Evolutionary conservation across 169 alveolate species (phyloP).

Genomic region (Ichthyophthirius multifiliis): DNA sequence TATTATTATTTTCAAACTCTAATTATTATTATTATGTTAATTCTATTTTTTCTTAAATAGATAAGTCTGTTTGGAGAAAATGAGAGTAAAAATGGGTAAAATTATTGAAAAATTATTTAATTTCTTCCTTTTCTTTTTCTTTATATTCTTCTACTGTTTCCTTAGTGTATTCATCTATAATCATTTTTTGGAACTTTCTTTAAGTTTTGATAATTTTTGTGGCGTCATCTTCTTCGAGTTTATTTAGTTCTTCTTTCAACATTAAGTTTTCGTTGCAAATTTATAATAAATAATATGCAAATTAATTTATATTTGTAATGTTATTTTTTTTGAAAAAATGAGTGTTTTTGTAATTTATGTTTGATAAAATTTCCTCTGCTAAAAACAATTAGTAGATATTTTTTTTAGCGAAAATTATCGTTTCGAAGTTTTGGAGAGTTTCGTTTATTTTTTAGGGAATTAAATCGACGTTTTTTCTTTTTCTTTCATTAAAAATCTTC

Average conservation of each 20-base stretch:
- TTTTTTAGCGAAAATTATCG: too few species aligned
- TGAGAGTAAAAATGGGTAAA: conserved; percentile 56
- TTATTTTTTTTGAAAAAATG: too few species aligned
- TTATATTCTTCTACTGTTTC: conserved; percentile 54
- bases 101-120: conserved; percentile 58
- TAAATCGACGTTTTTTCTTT: too few species aligned
- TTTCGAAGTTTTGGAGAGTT: too few species aligned
- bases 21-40: neutral
- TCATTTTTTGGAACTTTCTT: conserved; percentile 55
- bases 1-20: neutral
- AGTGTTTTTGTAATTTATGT: too few species aligned
- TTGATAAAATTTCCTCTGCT: too few species aligned
- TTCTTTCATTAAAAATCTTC: too few species aligned
- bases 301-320: too few species aligned
- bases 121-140: conserved; percentile 51
- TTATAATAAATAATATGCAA: too few species aligned
- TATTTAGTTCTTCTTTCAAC: conserved; percentile 25
- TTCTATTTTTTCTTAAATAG: conserved; percentile 12
- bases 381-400: too few species aligned
- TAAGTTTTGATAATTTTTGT: conserved; percentile 36
- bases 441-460: too few species aligned
- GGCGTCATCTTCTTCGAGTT: conserved; percentile 39
- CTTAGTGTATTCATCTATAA: conserved; percentile 57
- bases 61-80: conserved; percentile 12
- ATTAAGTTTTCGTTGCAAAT: neutral